Percentiles rank a stretch among this genome's conserved stretches.
phyloP scores from a whole-genome alignment of 805 yeast species.

The Blastobotrys americana region DNA sequence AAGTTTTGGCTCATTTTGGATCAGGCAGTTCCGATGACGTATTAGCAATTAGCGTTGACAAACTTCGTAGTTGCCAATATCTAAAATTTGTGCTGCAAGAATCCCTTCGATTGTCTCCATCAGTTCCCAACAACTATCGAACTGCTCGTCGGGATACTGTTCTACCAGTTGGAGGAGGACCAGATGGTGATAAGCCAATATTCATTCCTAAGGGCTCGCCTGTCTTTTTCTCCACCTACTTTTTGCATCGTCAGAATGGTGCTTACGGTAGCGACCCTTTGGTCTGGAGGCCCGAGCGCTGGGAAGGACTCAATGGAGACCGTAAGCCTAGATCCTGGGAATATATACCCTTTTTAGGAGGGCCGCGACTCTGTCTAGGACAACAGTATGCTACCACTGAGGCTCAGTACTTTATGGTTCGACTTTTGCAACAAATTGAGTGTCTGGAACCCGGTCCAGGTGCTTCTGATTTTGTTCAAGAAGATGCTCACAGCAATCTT shows the following conservation, averaged over 20 bases:
- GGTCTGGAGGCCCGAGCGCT: conserved; percentile 38
- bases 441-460: conserved; percentile 10
- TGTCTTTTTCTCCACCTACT: conserved; percentile 32
- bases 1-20: conserved; percentile 18
- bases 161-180: conserved; percentile 44
- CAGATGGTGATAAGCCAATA: conserved; percentile 23
- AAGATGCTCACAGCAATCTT: background rate
- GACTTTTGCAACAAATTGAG: conserved; percentile 32
- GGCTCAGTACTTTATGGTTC: conserved; percentile 36
- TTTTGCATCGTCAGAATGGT: conserved; percentile 35
- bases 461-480: background rate
- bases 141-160: conserved; percentile 37
- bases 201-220: conserved; percentile 35
- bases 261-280: conserved; percentile 38
- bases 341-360: conserved; percentile 22
- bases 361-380: conserved; percentile 44
- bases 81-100: conserved; percentile 40
- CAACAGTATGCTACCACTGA: conserved; percentile 47
- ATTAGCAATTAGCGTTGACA: conserved; percentile 31
- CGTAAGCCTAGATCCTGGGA: background rate
- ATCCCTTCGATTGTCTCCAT: conserved; percentile 38
- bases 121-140: conserved; percentile 41
- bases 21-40: conserved; percentile 18
- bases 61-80: conserved; percentile 38
- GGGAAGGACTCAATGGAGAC: conserved; percentile 30